phyloP scores from a whole-genome alignment of 1,284 basidiomycete genomes.

The Boletellus dicymbophilus region DNA sequence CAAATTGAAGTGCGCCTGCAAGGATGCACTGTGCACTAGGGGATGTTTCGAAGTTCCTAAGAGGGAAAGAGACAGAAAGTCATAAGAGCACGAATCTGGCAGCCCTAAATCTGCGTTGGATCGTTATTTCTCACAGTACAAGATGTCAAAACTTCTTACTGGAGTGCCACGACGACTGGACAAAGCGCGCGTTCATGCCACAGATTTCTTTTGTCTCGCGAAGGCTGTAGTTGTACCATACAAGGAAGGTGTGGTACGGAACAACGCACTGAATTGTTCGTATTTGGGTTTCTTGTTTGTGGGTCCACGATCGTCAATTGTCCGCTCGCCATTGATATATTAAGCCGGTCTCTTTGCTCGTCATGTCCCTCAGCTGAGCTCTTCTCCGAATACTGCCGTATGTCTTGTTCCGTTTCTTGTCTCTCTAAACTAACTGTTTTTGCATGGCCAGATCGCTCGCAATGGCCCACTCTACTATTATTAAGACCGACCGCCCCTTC shows the following conservation, averaged over 20 bases:
- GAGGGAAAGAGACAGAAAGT: too few species aligned
- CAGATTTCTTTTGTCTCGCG: too few species aligned
- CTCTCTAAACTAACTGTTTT: constrained; percentile 6
- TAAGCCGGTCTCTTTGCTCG: constrained; percentile 12
- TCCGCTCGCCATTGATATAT: constrained; percentile 21
- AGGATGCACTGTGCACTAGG: too few species aligned
- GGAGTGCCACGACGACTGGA: too few species aligned
- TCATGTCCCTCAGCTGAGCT: constrained; percentile 15
- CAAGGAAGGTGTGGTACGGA: constrained; percentile 28
- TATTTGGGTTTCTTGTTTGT: constrained; percentile 23
- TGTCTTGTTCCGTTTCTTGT: constrained; percentile 2
- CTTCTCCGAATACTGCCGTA: not conserved
- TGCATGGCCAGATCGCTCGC: constrained; percentile 1
- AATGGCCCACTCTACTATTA: constrained; percentile 17
- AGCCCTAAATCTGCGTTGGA: too few species aligned
- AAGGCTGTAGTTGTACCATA: too few species aligned
- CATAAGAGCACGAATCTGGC: too few species aligned
- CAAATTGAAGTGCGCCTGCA: too few species aligned
- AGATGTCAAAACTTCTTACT: too few species aligned
- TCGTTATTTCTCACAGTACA: too few species aligned
- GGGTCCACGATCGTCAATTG: constrained; percentile 8
- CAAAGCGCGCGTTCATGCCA: too few species aligned
- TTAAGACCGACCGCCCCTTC: constrained; percentile 37
- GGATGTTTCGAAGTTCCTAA: too few species aligned
- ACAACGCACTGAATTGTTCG: constrained; percentile 13